Percentiles rank a stretch among this genome's conserved stretches.
Evolutionary conservation across 495 filamentous ascomycete genomes (phyloP).

Genomic region (Hypoxylon intermedium): DNA sequence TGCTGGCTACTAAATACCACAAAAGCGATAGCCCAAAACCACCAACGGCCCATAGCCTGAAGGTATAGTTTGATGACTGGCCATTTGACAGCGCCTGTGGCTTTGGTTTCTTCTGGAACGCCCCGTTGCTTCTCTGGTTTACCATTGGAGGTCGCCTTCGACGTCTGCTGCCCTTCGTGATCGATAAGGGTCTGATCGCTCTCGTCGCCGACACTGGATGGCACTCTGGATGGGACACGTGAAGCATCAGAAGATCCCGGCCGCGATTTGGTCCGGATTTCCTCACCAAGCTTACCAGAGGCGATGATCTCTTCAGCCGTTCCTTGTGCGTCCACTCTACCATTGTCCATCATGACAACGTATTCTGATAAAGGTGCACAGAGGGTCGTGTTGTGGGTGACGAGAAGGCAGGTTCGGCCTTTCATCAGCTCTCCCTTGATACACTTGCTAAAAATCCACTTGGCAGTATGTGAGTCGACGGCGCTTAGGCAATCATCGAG

Average conservation of each 20-base stretch:
- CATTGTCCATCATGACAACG: constrained; percentile 87
- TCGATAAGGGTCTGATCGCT: constrained; percentile 56
- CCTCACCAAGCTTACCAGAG: constrained; percentile 85
- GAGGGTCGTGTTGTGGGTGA: constrained; percentile 93
- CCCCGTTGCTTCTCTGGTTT: constrained; percentile 57
- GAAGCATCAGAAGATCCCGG: constrained; percentile 71
- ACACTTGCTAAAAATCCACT: constrained; percentile 96
- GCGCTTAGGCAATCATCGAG: constrained; percentile 96
- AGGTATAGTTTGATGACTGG: constrained; percentile 85
- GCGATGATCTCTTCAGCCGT: constrained; percentile 75
- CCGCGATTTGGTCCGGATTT: constrained; percentile 71
- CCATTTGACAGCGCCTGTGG: constrained; percentile 84
- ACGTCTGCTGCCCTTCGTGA: constrained; percentile 44
- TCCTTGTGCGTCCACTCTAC: constrained; percentile 78
- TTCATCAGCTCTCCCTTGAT: constrained; percentile 90
- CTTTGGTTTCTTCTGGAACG: constrained; percentile 74
- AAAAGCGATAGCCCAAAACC: constrained; percentile 83
- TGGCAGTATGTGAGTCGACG: constrained; percentile 98
- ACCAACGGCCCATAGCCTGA: constrained; percentile 87
- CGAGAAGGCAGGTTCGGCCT: constrained; percentile 87
- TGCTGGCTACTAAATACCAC: constrained; percentile 81
- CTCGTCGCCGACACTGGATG: constrained; percentile 69
- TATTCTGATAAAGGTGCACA: constrained; percentile 79
- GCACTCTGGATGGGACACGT: constrained; percentile 72
- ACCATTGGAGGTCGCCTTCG: constrained; percentile 44